Base-by-base conservation (phyloP, 768 basidiomycete species). In the Collybia sp. region DNA sequence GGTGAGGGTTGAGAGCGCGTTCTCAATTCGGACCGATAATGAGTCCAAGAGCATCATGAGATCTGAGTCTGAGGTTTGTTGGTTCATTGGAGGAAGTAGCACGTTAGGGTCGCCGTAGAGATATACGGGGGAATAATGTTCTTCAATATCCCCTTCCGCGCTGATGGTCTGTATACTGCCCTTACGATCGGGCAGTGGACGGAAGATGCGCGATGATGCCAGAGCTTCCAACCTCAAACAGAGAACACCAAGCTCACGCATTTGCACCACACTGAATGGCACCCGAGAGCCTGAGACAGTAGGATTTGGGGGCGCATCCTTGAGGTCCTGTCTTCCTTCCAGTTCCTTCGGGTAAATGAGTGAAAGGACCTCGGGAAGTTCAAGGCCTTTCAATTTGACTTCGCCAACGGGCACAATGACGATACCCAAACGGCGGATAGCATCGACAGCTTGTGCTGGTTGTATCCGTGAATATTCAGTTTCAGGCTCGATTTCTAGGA, bases 341-440 rank as follows among this genome's bases (percentile, higher is more conserved):
- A 98, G 70, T 3, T 79, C 76, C 18, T 63, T 70, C 0, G 95
- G 92, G 63, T 91, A 98, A 38, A 97, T 73, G 13, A 85, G 62
- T n/a, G 91, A 88, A 16, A 98, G 71, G 52, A 77, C 74, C 65
- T 97, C 95, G 1, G 93, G 91, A 1, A 89, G 74, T 65, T 98
- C 95, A 42, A 98, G 71, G 10, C 96, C 96, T 65, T 98, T 98
- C 51, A 98, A 79, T 61, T 91, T 93, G 52, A 84, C 76, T 65
- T 97, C 93, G 4, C 96, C 95, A 13, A 94, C 75, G n/a, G 75
- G 72, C 30, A 83, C 73, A 45, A 93, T 75, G 30, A 73, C 69
- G 32, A 92, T 71, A 1, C 85, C 85, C 55, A 93, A 72, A 17
- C 79, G 71, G 25, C 77, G 77, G 48, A 98, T 82, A 6, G 83